Conservation (phyloP, 106 monocot genomes). For the Acorus calamus region DNA sequence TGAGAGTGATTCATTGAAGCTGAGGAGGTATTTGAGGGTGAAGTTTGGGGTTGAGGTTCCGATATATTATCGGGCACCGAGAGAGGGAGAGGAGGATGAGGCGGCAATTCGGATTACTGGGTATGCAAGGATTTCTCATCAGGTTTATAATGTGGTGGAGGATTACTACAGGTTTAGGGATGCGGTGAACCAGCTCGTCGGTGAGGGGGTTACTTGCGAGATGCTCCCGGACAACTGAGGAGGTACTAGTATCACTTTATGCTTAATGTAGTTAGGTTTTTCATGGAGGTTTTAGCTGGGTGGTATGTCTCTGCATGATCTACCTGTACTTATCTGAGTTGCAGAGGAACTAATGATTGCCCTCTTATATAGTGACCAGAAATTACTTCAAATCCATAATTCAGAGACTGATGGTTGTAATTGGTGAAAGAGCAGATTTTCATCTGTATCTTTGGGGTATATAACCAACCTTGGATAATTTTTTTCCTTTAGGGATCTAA, state of each 20-base stretch:
- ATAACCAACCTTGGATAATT: too few species aligned
- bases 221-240: conserved; percentile 18
- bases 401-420: too few species aligned
- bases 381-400: too few species aligned
- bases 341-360: too few species aligned
- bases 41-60: conserved; percentile 11
- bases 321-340: too few species aligned
- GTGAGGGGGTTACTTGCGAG: conserved; percentile 29
- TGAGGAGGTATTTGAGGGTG: conserved; percentile 31
- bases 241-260: not conserved
- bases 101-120: conserved; percentile 14
- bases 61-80: not conserved
- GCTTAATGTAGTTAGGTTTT: not conserved
- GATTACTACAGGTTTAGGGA: conserved; percentile 49
- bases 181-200: conserved; percentile 45
- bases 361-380: too few species aligned
- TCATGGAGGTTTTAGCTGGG: too few species aligned
- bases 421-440: too few species aligned
- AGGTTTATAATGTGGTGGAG: conserved; percentile 55
- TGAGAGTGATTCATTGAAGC: conserved; percentile 27
- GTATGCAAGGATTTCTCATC: conserved; percentile 56
- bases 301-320: too few species aligned
- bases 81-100: not conserved
- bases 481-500: too few species aligned
- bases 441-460: too few species aligned